Conservation (phyloP, 371 early-diverging fungal species). For the Rhizopus microsporus region DNA sequence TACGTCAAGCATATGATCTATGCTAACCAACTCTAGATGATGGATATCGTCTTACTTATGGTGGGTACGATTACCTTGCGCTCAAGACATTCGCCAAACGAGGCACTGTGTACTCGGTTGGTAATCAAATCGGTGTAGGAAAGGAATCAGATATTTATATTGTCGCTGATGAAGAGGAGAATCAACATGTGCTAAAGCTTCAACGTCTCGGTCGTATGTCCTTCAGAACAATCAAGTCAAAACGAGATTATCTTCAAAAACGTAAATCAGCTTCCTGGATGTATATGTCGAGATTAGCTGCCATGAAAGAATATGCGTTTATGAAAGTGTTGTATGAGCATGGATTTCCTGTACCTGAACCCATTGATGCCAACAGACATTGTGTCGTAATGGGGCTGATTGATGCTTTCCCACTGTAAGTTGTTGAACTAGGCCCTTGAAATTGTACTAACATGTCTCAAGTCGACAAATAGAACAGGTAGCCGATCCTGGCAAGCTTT, state of each 20-base stretch:
- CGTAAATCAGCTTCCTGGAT: conserved; percentile 96
- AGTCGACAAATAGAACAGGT: conserved; percentile 85
- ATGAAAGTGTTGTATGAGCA: conserved; percentile 92
- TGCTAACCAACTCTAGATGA: conserved; percentile 62
- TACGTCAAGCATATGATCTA: neutral
- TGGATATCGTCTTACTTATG: conserved; percentile 97
- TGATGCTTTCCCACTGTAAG: conserved; percentile 90
- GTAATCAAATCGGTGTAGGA: conserved; percentile 99
- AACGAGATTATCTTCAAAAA: conserved; percentile 94
- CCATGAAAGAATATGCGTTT: conserved; percentile 96
- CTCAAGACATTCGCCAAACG: conserved; percentile 91
- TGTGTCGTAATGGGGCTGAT: conserved; percentile 97
- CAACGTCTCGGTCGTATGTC: conserved; percentile 97
- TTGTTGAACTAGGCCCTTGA: neutral
- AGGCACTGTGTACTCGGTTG: conserved; percentile 91
- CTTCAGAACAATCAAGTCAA: conserved; percentile 97
- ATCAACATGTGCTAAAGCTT: conserved; percentile 88
- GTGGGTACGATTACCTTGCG: conserved; percentile 99
- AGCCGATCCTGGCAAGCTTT: conserved; percentile 89
- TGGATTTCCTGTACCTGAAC: conserved; percentile 95
- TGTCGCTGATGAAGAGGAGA: conserved; percentile 90
- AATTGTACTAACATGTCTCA: conserved; percentile 6
- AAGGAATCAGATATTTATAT: conserved; percentile 99
- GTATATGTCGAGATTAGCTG: conserved; percentile 96
- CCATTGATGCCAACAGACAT: conserved; percentile 95